phyloP scores from a whole-genome alignment of 345 rosid genomes.

The Salix purpurea region DNA sequence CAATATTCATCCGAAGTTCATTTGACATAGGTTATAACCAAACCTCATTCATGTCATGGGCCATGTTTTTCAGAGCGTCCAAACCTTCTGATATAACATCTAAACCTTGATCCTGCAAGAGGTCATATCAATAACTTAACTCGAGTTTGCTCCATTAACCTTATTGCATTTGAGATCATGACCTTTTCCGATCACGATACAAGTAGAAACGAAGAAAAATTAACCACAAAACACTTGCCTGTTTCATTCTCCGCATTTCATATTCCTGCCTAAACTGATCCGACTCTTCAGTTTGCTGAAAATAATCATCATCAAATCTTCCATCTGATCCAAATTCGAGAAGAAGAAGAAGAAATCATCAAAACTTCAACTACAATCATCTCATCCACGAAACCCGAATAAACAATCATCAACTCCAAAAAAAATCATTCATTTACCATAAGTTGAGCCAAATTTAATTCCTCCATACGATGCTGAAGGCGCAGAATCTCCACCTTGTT shows the following conservation, averaged over 20 bases:
- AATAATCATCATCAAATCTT: constrained; percentile 23
- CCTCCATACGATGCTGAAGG: constrained; percentile 22
- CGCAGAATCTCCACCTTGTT: constrained; percentile 8
- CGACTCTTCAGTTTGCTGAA: constrained; percentile 12
- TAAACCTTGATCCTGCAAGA: constrained; percentile 31
- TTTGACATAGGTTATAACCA: not conserved
- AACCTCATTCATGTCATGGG: constrained; percentile 31
- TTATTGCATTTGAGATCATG: not conserved
- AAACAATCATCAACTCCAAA: not conserved
- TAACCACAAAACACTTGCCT: constrained; percentile 12
- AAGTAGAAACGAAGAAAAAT: not conserved
- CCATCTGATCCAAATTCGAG: constrained; percentile 6
- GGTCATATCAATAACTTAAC: not conserved
- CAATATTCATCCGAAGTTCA: not conserved
- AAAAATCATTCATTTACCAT: constrained; percentile 5
- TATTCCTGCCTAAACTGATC: constrained; percentile 25
- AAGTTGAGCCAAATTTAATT: constrained; percentile 20
- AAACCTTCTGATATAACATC: constrained; percentile 32
- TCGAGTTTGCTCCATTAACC: not conserved
- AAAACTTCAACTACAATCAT: not conserved
- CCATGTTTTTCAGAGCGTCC: constrained; percentile 29
- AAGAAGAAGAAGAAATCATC: not conserved
- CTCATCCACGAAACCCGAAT: not conserved
- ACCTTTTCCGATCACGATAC: too few relatives aligned
- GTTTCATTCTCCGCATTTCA: constrained; percentile 28